A percentile compares a stretch with the other conserved stretches of the same genome.
These are phyloP conservation scores for Artomyces pyxidatus DNA, from an alignment of 768 basidiomycete species.

Conservation along the genomic window DNA sequence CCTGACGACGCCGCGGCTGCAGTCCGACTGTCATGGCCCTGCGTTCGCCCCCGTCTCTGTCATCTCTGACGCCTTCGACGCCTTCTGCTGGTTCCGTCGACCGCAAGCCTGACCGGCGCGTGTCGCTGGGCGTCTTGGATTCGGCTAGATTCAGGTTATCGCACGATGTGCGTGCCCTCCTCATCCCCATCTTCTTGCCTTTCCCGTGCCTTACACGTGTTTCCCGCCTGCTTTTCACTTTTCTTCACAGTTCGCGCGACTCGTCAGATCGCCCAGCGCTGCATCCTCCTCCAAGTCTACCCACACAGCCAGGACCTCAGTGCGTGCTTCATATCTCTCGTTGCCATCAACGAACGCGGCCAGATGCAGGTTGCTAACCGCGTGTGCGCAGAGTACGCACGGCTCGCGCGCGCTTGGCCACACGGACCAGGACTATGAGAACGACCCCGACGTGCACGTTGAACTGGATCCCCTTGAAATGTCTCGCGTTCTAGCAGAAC, in stretches of 20 bases:
- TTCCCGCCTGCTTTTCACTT: slow-evolving; percentile 15
- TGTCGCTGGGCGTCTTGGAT: slow-evolving; percentile 25
- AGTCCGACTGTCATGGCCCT: no score
- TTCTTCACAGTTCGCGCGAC: slow-evolving; percentile 17
- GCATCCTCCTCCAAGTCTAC: slow-evolving; percentile 13
- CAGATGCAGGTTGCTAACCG: no score
- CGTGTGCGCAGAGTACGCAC: slow-evolving; percentile 16
- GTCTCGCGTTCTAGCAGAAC: slow-evolving; percentile 8
- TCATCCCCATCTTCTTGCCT: slow-evolving; percentile 11
- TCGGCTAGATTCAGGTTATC: slow-evolving; percentile 27
- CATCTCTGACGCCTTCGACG: slow-evolving; percentile 20
- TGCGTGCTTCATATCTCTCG: slow-evolving; percentile 5
- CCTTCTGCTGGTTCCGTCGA: slow-evolving; percentile 1
- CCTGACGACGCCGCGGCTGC: no score
- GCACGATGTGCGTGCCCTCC: slow-evolving; percentile 25
- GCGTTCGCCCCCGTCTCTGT: slow-evolving; percentile 2
- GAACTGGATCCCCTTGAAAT: slow-evolving; percentile 8
- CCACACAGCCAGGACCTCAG: slow-evolving; percentile 11
- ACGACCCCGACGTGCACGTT: slow-evolving; percentile 8
- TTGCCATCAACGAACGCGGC: no score
- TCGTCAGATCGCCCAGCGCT: slow-evolving; percentile 14
- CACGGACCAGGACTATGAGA: slow-evolving; percentile 13
- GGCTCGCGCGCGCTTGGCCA: slow-evolving; percentile 13
- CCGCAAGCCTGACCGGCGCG: slow-evolving; percentile 17
- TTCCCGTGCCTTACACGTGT: slow-evolving; percentile 31